Evolutionary conservation across 805 yeast genomes (phyloP).

Genomic region (Candida odintsovae): DNA sequence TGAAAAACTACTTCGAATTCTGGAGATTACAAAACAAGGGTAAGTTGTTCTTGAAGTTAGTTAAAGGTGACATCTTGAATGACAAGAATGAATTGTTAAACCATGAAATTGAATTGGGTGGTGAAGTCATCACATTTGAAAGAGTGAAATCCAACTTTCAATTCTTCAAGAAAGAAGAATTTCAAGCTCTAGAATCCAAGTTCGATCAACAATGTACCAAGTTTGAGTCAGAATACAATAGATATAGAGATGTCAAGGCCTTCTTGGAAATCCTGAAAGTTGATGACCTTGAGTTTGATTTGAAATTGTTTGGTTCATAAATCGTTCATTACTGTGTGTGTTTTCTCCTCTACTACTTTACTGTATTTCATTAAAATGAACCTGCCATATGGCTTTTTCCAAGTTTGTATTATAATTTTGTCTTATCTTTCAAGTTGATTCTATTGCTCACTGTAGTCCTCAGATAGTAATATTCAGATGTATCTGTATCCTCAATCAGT

Average conservation of each 20-base stretch:
- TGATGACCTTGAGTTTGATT: conserved; percentile 16
- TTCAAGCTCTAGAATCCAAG: conserved; percentile 5
- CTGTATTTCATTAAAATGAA: not conserved
- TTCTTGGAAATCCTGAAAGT: conserved; percentile 10
- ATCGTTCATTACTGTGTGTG: not conserved
- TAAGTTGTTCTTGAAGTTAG: conserved; percentile 11
- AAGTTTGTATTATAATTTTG: not conserved
- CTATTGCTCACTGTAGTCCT: too few relatives aligned
- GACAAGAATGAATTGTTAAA: conserved; percentile 10
- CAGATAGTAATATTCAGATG: too few relatives aligned
- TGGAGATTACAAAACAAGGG: conserved; percentile 14
- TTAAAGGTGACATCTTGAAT: conserved; percentile 6
- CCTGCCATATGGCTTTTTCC: not conserved
- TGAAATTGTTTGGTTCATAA: conserved; percentile 5
- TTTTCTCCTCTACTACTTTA: too few relatives aligned
- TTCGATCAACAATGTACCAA: conserved; percentile 11
- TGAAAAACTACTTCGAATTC: conserved; percentile 14
- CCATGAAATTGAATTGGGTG: conserved; percentile 4
- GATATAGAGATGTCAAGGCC: conserved; percentile 5
- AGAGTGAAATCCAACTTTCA: conserved; percentile 6
- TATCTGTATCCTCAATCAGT: too few relatives aligned
- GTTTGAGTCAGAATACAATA: conserved; percentile 11
- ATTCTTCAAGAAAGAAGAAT: conserved; percentile 5
- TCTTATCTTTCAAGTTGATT: not conserved
- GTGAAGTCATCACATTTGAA: conserved; percentile 10